Evolutionary conservation across 2,329 filamentous ascomycete species (phyloP), one percentile per base, ranked within the genome.

Genomic region (Paracoccidioides brasiliensis): DNA sequence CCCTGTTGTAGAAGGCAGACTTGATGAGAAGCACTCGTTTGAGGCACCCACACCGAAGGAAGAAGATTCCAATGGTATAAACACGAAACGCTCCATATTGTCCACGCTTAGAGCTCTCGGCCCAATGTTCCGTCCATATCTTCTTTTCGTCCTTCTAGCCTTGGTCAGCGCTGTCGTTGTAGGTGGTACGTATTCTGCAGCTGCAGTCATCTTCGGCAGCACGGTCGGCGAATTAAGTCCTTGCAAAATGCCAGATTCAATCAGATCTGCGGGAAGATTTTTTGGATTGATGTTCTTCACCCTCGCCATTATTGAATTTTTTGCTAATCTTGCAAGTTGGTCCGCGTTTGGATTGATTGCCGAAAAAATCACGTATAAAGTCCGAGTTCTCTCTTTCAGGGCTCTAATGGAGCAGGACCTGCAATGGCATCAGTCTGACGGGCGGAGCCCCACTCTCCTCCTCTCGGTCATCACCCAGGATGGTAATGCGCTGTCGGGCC

Each of bases 381-480:
- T 85, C 8, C 76, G 84, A 53, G 77, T 84, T 2, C 68, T 84
- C 1, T 83, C 81, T 0, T 80, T 88, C 64, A 78, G 81, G 2
- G 80, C 83, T 0, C 69, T 88, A 1, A 78, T 86, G 52, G 74
- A 81, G 57, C 84, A 87, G 67, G 81, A 83, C 58, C 70, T 86
- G 50, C 77, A 84, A 57, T 89, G 84, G 85, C 85, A 88, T 62
- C 80, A 87, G 64, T 82, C 82, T 0, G 75, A 80, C 28, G 78
- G 76, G 4, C 78, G 84, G 30, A 83, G 77, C 0, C 82, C 85
- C 0, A 76, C 81, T 0, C 70, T 76, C 9, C 73, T 90, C 4
- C 73, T 88, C 2, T 81, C 81, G 0, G 79, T 83, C 60, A 84
- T 90, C 59, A 88, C 83, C 3, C 80, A 78, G 46, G 86, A 90